Conservation (phyloP, 225 moss, liverwort and hornwort species). For the Physcomitrium patens region DNA sequence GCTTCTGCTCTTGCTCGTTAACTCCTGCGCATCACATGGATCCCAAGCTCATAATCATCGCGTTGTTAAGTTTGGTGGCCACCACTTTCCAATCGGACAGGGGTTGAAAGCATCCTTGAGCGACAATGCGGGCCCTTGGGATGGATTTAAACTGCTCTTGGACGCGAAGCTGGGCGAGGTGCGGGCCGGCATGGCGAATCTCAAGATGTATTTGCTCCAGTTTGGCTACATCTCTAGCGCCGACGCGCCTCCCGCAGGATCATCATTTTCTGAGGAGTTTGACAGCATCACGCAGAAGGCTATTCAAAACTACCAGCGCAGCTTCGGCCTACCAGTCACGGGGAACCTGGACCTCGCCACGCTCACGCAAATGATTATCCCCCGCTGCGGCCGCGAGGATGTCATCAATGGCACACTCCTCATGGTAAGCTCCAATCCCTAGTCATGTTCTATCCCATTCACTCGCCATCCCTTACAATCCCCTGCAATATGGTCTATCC, state of each 20-base stretch:
- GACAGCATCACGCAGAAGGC: constrained; percentile 35
- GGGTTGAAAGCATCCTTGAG: constrained; percentile 20
- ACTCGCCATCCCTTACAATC: too few relatives aligned
- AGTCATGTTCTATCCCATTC: too few relatives aligned
- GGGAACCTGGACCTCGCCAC: constrained; percentile 39
- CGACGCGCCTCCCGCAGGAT: neutral
- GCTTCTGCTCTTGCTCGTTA: too few relatives aligned
- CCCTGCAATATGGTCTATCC: too few relatives aligned
- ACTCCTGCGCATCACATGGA: too few relatives aligned
- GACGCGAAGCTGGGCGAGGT: constrained; percentile 34
- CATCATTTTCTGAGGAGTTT: constrained; percentile 21
- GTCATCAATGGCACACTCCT: constrained; percentile 49
- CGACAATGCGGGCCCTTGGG: constrained; percentile 39
- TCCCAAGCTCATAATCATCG: too few relatives aligned
- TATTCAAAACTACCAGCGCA: constrained; percentile 31
- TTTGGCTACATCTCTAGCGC: constrained; percentile 34
- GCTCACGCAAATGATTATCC: constrained; percentile 42
- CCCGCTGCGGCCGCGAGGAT: constrained; percentile 42
- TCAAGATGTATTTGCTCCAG: constrained; percentile 37
- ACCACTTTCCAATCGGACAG: too few relatives aligned
- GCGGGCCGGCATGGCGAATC: constrained; percentile 21
- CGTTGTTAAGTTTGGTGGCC: neutral
- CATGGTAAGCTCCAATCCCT: constrained; percentile 31
- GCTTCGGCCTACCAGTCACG: constrained; percentile 28
- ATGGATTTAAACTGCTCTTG: constrained; percentile 29